A percentile compares a stretch with the other conserved stretches of the same genome.
Conservation (phyloP, 495 filamentous ascomycete species). For the Xylaria flabelliformis region DNA sequence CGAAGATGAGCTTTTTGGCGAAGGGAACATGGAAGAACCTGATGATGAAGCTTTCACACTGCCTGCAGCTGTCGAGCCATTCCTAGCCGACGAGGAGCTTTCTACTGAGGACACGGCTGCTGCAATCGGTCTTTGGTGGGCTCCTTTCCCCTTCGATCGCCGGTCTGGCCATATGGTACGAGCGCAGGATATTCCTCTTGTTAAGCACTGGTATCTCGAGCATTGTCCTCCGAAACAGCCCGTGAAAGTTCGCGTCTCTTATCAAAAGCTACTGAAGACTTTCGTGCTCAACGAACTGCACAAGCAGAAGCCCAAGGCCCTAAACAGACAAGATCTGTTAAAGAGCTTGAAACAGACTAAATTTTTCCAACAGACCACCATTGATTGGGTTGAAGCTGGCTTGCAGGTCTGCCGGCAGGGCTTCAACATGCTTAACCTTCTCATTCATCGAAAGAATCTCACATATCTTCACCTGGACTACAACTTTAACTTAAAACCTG, state of each 20-base stretch:
- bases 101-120: conserved; percentile 90
- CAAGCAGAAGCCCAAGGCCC: conserved; percentile 90
- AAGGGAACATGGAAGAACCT: conserved; percentile 79
- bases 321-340: conserved; percentile 92
- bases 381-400: conserved; percentile 99
- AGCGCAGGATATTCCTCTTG: conserved; percentile 93
- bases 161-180: conserved; percentile 97
- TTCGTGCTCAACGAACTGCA: conserved; percentile 97
- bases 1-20: conserved; percentile 94
- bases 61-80: conserved; percentile 81
- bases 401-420: conserved; percentile 98
- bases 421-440: conserved; percentile 98
- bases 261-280: conserved; percentile 96
- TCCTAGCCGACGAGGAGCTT: conserved; percentile 87
- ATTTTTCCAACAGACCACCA: conserved; percentile 99
- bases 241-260: conserved; percentile 98
- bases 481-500: conserved; percentile 99
- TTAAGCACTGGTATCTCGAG: conserved; percentile 99
- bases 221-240: conserved; percentile 89
- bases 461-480: conserved; percentile 99
- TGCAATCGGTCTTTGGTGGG: conserved; percentile 97
- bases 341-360: conserved; percentile 92
- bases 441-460: conserved; percentile 98
- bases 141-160: conserved; percentile 94
- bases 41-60: conserved; percentile 82